These are phyloP conservation scores for Psilocybe sp. DNA, from an alignment of 768 basidiomycete species.

Conservation along the genomic window DNA sequence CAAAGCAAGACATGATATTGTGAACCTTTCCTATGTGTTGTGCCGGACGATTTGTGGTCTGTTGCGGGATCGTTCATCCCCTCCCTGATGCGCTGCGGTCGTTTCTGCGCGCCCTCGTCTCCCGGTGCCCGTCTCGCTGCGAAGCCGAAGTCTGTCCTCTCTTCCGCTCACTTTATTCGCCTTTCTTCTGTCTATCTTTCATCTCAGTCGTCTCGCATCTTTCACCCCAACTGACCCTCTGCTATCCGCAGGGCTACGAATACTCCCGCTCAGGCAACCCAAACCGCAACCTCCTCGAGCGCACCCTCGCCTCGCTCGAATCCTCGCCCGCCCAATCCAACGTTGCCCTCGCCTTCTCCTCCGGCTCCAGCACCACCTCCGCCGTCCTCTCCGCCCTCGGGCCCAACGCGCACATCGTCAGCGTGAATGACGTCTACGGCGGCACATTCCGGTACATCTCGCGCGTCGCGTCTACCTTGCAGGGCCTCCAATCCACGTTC, in stretches of 20 bases:
- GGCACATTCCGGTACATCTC: constrained; percentile 86
- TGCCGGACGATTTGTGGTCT: too few species aligned
- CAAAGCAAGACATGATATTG: too few species aligned
- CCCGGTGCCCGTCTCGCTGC: too few species aligned
- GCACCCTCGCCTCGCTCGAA: constrained; percentile 76
- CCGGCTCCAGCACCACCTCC: constrained; percentile 84
- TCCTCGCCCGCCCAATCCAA: constrained; percentile 47
- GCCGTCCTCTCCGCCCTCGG: constrained; percentile 78
- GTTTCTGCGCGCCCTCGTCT: too few species aligned
- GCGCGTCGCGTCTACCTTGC: constrained; percentile 56
- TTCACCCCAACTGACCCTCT: too few species aligned
- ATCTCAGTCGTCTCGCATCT: too few species aligned
- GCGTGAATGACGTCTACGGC: constrained; percentile 92
- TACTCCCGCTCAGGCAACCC: constrained; percentile 92
- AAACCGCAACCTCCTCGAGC: constrained; percentile 78
- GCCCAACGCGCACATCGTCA: constrained; percentile 72
- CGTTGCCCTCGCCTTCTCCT: constrained; percentile 75
- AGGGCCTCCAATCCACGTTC: constrained; percentile 72
- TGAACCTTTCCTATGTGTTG: too few species aligned
- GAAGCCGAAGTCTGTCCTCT: too few species aligned
- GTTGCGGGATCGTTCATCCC: too few species aligned
- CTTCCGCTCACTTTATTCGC: too few species aligned
- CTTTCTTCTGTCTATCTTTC: too few species aligned
- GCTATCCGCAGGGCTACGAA: constrained; percentile 75
- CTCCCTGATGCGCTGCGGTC: too few species aligned